Evolutionary conservation across 2,329 filamentous ascomycete genomes (phyloP).

Genomic region (Davidsoniella virescens): DNA sequence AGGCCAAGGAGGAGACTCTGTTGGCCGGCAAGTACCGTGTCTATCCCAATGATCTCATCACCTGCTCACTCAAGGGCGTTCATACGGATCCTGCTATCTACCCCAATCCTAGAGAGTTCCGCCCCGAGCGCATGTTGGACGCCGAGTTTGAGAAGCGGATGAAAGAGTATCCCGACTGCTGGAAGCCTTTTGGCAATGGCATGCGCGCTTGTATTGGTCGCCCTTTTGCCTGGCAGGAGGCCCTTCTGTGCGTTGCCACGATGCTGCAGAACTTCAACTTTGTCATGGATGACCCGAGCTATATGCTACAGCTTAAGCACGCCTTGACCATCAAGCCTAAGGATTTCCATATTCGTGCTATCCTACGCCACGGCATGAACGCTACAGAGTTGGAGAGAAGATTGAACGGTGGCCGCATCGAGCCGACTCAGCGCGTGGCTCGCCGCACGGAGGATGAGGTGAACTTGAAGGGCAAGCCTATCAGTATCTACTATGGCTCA

Average conservation of each 20-base stretch:
- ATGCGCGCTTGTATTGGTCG: conserved; percentile 55
- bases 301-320: conserved; percentile 37
- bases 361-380: conserved; percentile 31
- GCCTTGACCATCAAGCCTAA: conserved; percentile 48
- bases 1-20: conserved; percentile 35
- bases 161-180: conserved; percentile 43
- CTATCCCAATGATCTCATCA: conserved; percentile 32
- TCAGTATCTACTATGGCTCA: conserved; percentile 58
- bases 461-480: conserved; percentile 21
- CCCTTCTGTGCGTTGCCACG: conserved; percentile 42
- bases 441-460: background rate
- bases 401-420: conserved; percentile 22
- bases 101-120: conserved; percentile 47
- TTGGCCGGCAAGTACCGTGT: conserved; percentile 47
- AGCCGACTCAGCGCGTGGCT: conserved; percentile 5
- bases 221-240: conserved; percentile 61
- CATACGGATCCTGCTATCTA: conserved; percentile 49
- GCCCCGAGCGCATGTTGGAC: conserved; percentile 56
- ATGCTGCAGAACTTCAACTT: conserved; percentile 60
- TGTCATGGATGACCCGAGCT: conserved; percentile 41
- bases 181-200: conserved; percentile 64
- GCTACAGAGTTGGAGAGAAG: conserved; percentile 30
- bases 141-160: conserved; percentile 46
- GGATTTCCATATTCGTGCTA: conserved; percentile 44
- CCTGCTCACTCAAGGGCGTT: conserved; percentile 32